Evolutionary conservation across 768 basidiomycete genomes (phyloP), one percentile per base, ranked within the genome.

Genomic region (Serendipita sp.): DNA sequence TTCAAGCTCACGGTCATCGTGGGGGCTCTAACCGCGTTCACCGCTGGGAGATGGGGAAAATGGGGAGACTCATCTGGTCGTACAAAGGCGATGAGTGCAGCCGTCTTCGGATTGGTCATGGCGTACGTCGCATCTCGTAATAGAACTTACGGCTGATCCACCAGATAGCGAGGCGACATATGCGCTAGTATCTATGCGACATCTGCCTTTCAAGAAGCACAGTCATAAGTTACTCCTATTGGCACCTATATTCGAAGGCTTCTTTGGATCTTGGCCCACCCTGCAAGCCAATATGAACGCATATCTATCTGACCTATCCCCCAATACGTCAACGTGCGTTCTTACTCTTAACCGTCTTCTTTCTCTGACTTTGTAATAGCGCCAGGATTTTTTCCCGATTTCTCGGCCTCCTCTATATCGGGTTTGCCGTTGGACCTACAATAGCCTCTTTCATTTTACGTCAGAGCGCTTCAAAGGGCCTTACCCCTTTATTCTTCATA

Each of bases 41-140:
- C 88, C 3, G 90, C 90, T 0, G 89, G 88, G 0, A 88, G 86
- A 76, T 96, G 92, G 92, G 89, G 89, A 63, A 80, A 83, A 58
- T 81, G 85, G 46, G 86, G 88, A 8, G 92, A 94, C 72, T 74
- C 78, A 7, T 75, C 84, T 67, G 92, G 92, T 8, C 80, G 92
- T 41, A 92, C 86, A 56, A 80, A 80, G 30, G 81, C 94, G 48
- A 81, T 94, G 65, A 80, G 81, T 1, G 72, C 83, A 15, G 80
- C 86, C 44, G 77, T 86, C 3, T 66, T 84, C 18, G 91, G 92
- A 15, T 78, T 92, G 1, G 77, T 90, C 64, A 73, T 82, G 68
- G 88, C 86, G 92, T 90, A 70, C 65, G 83, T 76, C 38, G 45
- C 37, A 32, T 78, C 69, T 70, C 56, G 18, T 74, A 64, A 75